Base-by-base conservation (phyloP, 495 filamentous ascomycete species). In the Aspergillus cavernicola region DNA sequence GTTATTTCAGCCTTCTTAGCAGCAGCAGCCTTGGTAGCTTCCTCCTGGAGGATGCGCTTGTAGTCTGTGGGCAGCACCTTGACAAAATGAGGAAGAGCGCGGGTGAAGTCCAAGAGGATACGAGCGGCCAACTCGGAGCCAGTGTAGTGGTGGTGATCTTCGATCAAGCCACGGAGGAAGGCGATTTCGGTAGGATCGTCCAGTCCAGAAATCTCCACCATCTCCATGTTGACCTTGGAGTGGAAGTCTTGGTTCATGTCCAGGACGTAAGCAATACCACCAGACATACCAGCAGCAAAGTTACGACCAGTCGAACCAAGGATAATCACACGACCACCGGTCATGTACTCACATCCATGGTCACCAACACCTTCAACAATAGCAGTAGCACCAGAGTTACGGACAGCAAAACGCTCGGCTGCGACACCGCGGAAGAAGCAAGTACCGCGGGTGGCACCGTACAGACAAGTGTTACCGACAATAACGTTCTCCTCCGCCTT, bases 301-400 rank as follows among this genome's bases (percentile, higher is more conserved):
- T 99, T 99, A 57, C 93, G 93, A n/a, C 93, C 93, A 62, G 90
- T 96, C 62, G 85, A 83, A 52, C 93, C 93, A 39, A 99, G 79
- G 55, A 95, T 78, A 52, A 99, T 75, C 32, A 97, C 83, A 66
- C 95, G 90, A 64, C 93, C 93, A 64, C 93, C 93, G 53, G 93
- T 98, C 93, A 99, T 99, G 81, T 99, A 99, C 76, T 99, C 93
- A 66, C 92, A 97, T 41, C 92, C 90, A 66, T 99, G 93, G 68
- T 99, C 93, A 77, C 93, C 93, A 48, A 96, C 84, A 71, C 95
- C 93, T 74, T 99, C 93, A 58, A 97, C 92, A 57, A 99, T 89
- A 26, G 95, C 93, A 24, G 87, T 97, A 37, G 89, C 93, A 67
- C 93, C 93, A 0, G 95, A 97, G 77, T 99, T 99, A 58, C 93